Evolutionary conservation across 1,284 basidiomycete species (phyloP), one percentile per base, ranked within the genome.

Genomic region (Tremellales sp.): DNA sequence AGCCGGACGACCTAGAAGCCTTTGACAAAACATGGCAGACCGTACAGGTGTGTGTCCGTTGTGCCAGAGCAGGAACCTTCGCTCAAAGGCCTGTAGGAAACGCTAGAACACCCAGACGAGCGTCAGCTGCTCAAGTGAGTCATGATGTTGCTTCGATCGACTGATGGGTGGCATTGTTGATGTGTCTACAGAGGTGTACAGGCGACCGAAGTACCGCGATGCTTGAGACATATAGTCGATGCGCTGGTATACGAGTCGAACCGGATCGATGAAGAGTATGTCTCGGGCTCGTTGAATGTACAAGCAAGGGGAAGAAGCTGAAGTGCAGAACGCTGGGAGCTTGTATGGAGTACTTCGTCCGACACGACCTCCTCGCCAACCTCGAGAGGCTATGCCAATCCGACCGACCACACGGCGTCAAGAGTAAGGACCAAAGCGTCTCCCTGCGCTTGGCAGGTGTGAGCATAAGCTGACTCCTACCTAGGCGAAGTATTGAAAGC

Each of bases 291-390:
- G 2, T 15, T 39, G 22, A 40, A 15, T 11, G 7, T 10, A 41
- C 23, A 13, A n/a, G n/a, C n/a, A 42, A 27, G 31, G 15, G 10
- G 45, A 15, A 17, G 21, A 48, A 52, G 51, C 58, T 52, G 43
- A 52, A 23, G 25, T n/a, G 12, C 70, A 91, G 89, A 52, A 82
- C 80, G 11, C 89, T 88, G 3, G 91, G 91, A 21, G 83, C 82
- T 15, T 94, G 90, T 67, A 77, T 96, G 54, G 94, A 97, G 72
- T 90, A 89, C 72, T 79, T 96, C 25, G 76, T 97, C 43, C 89
- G 92, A 76, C 86, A 93, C 63, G 89, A 91, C 76, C 80, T 93
- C 1, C 77, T 94, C 19, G 84, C 84, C 2, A 82, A 81, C 2
- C 83, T 96, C n/a, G 91, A 92, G 51, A 82, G 84, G 61, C 80